These are phyloP conservation scores for Suillus decipiens DNA, from an alignment of 768 basidiomycete genomes.

Conservation along the genomic window DNA sequence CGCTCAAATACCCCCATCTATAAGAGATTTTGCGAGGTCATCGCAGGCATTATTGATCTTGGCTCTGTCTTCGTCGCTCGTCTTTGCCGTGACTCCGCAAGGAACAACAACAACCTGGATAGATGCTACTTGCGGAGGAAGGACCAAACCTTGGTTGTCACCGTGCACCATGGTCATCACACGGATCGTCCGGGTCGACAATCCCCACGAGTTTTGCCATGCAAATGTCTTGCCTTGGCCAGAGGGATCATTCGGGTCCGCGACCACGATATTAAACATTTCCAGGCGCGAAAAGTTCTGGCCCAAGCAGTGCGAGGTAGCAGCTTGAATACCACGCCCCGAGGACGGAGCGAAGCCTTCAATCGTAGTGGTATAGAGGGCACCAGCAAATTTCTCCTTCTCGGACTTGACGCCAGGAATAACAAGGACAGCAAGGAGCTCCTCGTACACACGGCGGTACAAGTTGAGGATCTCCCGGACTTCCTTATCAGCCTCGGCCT, in stretches of 20 bases:
- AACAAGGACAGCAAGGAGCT: conserved; percentile 96
- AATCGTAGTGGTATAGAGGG: conserved; percentile 95
- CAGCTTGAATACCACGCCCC: conserved; percentile 96
- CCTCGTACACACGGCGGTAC: conserved; percentile 94
- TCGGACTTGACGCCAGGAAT: conserved; percentile 97
- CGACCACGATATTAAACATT: conserved; percentile 98
- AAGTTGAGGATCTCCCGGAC: conserved; percentile 94
- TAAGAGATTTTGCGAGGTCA: conserved; percentile 71
- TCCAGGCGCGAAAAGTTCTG: conserved; percentile 96
- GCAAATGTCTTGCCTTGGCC: conserved; percentile 75
- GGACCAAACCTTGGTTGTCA: conserved; percentile 94
- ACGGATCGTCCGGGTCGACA: conserved; percentile 94
- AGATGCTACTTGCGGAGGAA: conserved; percentile 96
- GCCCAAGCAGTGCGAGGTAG: conserved; percentile 96
- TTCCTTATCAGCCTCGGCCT: conserved; percentile 87
- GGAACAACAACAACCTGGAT: conserved; percentile 92
- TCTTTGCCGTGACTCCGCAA: conserved; percentile 90
- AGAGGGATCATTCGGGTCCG: conserved; percentile 81
- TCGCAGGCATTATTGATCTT: conserved; percentile 78
- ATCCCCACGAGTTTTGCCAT: conserved; percentile 99
- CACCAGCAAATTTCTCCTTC: conserved; percentile 99
- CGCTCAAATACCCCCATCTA: conserved; percentile 74
- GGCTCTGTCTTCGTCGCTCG: conserved; percentile 63
- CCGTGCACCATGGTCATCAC: conserved; percentile 99
- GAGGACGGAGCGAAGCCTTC: conserved; percentile 98